Base-by-base conservation (phyloP, 768 basidiomycete species). In the Favolaschia claudopus region DNA sequence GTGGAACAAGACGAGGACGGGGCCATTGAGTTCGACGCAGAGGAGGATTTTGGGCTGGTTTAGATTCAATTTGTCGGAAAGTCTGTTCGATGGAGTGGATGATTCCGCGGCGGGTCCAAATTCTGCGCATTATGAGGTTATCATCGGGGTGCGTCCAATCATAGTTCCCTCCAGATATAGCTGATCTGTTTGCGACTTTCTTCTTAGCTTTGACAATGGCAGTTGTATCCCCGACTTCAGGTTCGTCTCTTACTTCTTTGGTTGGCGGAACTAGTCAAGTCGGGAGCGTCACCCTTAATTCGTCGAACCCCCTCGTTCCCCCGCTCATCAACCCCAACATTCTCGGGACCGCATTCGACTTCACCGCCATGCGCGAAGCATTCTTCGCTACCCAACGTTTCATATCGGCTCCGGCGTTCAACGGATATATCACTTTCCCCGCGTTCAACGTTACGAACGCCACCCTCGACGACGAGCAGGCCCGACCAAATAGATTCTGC, bases 391-490 rank as follows among this genome's bases (percentile, higher is more conserved):
- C 58, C 1, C 58, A 64, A 36, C 67, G 64, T 3, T 77, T 77
- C 52, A 49, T 64, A 1, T 25, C 60, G 0, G 72, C 73, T 0
- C 28, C 67, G 1, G 50, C 74, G 0, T 79, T 70, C 69, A 36
- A 60, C 0, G 70, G 67, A 17, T 78, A 68, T 46, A 58, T 73
- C 20, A 34, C 67, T 17, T 66, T 53, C 14, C 68, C 66, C 1
- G 52, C 62, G 22, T 64, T 65, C 17, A 66, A 60, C 22, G 62
- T 65, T 13, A 67, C 62, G 5, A 73, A 78, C 51, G 68, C 22
- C 0, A 60, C 65, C 9, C 67, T 76, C n/a, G 71, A 69, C 24
- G 55, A 52, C 95, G 62, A 97, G 96, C 80, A 83, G 95, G 66
- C 95, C 94, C 22, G 96, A 98, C 51, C n/a, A n/a, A n/a, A n/a